These are phyloP conservation scores for Porcisia deanei DNA, from an alignment of 208 protist species.

Conservation along the genomic window DNA sequence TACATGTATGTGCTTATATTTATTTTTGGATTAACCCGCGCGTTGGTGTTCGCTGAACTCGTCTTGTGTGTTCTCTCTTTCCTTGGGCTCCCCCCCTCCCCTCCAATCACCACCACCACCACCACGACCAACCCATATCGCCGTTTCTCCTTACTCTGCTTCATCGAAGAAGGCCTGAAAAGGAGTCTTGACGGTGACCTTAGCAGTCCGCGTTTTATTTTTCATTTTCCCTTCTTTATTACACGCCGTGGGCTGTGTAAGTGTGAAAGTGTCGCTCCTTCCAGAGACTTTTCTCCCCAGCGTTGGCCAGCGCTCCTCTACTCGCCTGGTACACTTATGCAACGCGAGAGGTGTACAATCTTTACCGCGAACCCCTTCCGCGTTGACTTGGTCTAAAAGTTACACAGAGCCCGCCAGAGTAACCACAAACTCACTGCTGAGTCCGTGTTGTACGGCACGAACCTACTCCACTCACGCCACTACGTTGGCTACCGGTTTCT, in stretches of 20 bases:
- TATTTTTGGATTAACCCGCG: not conserved
- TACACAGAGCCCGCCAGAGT: no score
- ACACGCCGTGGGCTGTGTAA: not conserved
- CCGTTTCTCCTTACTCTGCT: no score
- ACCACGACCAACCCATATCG: no score
- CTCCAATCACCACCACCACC: no score
- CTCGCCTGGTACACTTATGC: not conserved
- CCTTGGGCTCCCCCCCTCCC: no score
- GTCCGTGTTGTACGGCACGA: not conserved
- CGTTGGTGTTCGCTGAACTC: no score
- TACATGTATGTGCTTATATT: not conserved
- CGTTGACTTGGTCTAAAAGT: not conserved
- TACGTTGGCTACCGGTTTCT: not conserved
- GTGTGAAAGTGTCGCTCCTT: not conserved
- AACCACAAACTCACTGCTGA: not conserved
- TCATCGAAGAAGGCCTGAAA: no score
- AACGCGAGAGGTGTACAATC: not conserved
- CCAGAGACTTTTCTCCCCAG: not conserved
- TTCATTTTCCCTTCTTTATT: not conserved
- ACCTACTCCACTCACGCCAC: not conserved
- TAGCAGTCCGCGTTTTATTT: no score
- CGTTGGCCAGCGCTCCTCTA: not conserved
- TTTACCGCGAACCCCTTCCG: not conserved
- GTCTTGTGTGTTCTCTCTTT: no score
- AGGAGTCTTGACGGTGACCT: no score